phyloP scores from a whole-genome alignment of 352 stramenopile genomes.

The Phytophthora lateralis region DNA sequence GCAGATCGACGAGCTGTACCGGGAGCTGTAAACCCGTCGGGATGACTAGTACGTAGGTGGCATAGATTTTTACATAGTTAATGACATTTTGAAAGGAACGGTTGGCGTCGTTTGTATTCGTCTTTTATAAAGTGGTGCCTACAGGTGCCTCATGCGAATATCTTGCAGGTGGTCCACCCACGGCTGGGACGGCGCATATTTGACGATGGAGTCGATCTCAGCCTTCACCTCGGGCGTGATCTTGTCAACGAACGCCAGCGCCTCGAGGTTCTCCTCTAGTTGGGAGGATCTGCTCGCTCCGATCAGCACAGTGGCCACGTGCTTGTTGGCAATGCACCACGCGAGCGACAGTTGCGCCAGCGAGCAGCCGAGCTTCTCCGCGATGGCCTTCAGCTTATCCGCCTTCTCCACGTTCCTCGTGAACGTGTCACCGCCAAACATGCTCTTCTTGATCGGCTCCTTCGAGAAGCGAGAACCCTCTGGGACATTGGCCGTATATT shows the following conservation, averaged over 20 bases:
- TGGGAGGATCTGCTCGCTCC: not conserved
- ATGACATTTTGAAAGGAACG: no score
- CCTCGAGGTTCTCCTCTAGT: slow-evolving; percentile 5
- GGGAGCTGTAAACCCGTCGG: slow-evolving; percentile 20
- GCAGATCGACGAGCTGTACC: slow-evolving; percentile 59
- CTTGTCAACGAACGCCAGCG: slow-evolving; percentile 12
- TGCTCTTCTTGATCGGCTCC: no score
- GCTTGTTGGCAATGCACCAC: slow-evolving; percentile 7
- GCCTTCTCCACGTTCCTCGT: slow-evolving; percentile 5
- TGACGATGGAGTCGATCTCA: slow-evolving; percentile 1
- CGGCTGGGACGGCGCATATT: no score
- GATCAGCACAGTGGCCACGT: slow-evolving; percentile 2
- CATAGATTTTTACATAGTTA: no score
- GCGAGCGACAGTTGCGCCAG: slow-evolving; percentile 7
- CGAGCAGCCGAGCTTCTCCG: slow-evolving; percentile 7
- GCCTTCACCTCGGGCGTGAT: slow-evolving; percentile 6
- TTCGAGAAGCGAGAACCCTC: slow-evolving; percentile 32
- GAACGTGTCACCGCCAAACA: not conserved
- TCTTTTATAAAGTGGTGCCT: no score
- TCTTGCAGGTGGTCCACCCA: no score
- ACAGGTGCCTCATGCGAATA: no score
- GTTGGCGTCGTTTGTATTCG: no score
- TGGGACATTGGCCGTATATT: slow-evolving; percentile 44
- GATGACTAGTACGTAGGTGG: no score
- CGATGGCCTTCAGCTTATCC: slow-evolving; percentile 14